A percentile compares a stretch with the other conserved stretches of the same genome.
Evolutionary conservation across 2,329 filamentous ascomycete genomes (phyloP).

Genomic region (Fusarium nurragi): DNA sequence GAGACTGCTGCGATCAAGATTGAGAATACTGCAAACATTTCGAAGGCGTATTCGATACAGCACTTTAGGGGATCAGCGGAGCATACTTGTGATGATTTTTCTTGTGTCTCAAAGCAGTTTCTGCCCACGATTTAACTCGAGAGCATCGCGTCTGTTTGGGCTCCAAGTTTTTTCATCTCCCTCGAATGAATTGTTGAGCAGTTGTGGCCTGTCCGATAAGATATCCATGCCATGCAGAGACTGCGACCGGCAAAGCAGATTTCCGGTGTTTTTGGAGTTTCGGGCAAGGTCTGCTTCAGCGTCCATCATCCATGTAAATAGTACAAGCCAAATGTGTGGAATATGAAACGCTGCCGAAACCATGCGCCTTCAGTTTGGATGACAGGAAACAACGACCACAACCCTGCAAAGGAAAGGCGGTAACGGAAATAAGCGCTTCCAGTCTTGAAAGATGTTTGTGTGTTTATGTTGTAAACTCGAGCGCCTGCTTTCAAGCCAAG

Average conservation of each 20-base stretch:
- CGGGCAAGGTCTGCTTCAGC: conserved; percentile 33
- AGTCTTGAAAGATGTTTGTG: neutral
- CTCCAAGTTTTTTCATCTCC: neutral
- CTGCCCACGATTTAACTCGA: neutral
- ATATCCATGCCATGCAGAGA: neutral
- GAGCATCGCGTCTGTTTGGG: neutral
- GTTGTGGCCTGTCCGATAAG: neutral
- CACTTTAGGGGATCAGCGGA: neutral
- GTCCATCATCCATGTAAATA: conserved; percentile 16
- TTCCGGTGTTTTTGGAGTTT: conserved; percentile 34
- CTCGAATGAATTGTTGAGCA: neutral
- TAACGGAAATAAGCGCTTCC: neutral
- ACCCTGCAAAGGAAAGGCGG: neutral
- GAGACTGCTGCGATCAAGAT: neutral
- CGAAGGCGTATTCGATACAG: no score
- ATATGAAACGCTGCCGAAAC: conserved; percentile 43
- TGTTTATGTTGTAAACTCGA: neutral
- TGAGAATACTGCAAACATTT: neutral
- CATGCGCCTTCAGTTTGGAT: conserved; percentile 22
- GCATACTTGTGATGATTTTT: neutral
- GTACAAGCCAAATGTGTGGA: conserved; percentile 32
- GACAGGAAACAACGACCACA: neutral
- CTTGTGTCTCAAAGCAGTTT: neutral
- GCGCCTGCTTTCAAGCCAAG: neutral
- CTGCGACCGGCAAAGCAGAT: conserved; percentile 24